A percentile compares a stretch with the other conserved stretches of the same genome.
Conservation (phyloP, 192 early-diverging fungal species). For the Linderina pennispora region DNA sequence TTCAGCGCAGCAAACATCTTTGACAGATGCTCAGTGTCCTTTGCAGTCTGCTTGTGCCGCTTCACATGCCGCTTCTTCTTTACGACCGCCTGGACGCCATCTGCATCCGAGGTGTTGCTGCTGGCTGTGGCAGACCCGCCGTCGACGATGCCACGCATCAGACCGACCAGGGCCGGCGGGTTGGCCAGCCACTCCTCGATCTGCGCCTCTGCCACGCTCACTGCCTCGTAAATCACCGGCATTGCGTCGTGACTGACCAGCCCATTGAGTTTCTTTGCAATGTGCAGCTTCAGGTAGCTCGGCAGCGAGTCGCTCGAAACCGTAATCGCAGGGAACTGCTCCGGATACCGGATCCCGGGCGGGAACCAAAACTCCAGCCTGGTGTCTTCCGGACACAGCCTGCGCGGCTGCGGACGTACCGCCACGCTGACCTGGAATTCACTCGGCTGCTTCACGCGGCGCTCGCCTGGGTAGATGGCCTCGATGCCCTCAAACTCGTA, state of each 20-base stretch:
- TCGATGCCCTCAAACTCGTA: constrained; percentile 25
- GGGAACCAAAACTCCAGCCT: constrained; percentile 63
- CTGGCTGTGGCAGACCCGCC: no score
- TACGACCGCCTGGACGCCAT: no score
- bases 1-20: constrained; percentile 12
- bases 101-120: no score
- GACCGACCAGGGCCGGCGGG: constrained; percentile 19
- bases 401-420: constrained; percentile 3
- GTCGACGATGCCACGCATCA: constrained; percentile 41
- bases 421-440: constrained; percentile 8
- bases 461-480: constrained; percentile 24
- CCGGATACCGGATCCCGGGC: constrained; percentile 55
- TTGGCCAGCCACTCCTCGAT: constrained; percentile 21
- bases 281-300: constrained; percentile 60
- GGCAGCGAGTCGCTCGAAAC: constrained; percentile 60
- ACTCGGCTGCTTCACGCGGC: neutral
- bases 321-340: constrained; percentile 54
- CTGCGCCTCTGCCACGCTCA: constrained; percentile 50
- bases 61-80: neutral
- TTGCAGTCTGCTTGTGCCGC: neutral
- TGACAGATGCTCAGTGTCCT: constrained; percentile 5
- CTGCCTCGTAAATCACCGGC: constrained; percentile 55
- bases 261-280: constrained; percentile 44
- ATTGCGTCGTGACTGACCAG: constrained; percentile 8
- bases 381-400: constrained; percentile 10